A percentile compares a stretch with the other conserved stretches of the same genome.
Conservation (phyloP, 345 rosid species). For the Citrus australasica region DNA sequence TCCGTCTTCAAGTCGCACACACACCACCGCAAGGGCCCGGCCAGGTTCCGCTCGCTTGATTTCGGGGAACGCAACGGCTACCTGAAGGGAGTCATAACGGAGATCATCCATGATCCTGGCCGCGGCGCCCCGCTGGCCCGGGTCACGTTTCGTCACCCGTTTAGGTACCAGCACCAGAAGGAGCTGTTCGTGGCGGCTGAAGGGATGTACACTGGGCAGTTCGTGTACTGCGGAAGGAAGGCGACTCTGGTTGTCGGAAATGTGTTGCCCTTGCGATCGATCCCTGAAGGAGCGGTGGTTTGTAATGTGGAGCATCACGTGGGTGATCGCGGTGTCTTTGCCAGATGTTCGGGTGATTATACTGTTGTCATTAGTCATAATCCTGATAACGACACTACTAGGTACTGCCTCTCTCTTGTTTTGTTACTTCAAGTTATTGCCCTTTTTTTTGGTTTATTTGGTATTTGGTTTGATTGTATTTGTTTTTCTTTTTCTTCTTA, state of each 20-base stretch:
- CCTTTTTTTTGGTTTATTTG: neutral
- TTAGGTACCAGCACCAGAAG: conserved; percentile 67
- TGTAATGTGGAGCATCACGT: conserved; percentile 77
- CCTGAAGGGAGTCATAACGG: conserved; percentile 60
- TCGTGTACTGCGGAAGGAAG: conserved; percentile 52
- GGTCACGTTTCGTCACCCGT: conserved; percentile 62
- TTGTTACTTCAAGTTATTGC: neutral
- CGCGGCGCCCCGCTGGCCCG: conserved; percentile 73
- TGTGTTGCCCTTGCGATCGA: conserved; percentile 48
- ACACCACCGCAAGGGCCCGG: conserved; percentile 77
- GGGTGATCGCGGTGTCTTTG: conserved; percentile 66
- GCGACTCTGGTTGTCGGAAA: conserved; percentile 54
- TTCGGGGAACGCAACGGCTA: conserved; percentile 73
- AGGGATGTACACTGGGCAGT: conserved; percentile 63
- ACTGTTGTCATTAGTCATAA: conserved; percentile 65
- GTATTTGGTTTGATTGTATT: neutral
- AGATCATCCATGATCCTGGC: conserved; percentile 68
- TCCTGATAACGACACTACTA: conserved; percentile 60
- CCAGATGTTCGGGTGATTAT: conserved; percentile 59
- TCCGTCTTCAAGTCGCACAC: conserved; percentile 77
- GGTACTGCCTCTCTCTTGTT: conserved; percentile 23
- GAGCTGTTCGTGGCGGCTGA: conserved; percentile 70
- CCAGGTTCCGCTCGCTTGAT: conserved; percentile 65
- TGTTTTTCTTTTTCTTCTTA: neutral
- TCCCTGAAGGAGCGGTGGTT: conserved; percentile 73